A percentile compares a stretch with the other conserved stretches of the same genome.
phyloP scores from a whole-genome alignment of 768 basidiomycete species.

The Lactifluus volemus region DNA sequence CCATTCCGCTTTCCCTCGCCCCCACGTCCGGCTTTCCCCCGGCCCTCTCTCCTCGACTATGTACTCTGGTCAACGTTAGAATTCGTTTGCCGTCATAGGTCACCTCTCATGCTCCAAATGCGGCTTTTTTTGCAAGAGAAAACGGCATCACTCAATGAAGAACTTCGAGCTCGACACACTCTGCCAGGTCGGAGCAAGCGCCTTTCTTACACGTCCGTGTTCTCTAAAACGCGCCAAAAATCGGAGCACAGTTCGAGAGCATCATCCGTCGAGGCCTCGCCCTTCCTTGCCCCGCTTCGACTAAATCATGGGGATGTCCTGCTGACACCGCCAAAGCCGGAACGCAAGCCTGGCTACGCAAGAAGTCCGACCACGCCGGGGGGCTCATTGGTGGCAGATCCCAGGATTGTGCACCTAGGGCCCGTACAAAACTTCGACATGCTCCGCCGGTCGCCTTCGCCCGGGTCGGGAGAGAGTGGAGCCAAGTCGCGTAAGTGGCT shows the following conservation, averaged over 20 bases:
- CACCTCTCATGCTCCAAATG: constrained; percentile 56
- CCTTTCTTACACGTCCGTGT: constrained; percentile 37
- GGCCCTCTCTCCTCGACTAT: constrained; percentile 60
- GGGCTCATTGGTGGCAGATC: constrained; percentile 29
- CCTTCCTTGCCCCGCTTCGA: constrained; percentile 26
- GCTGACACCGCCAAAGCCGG: constrained; percentile 14
- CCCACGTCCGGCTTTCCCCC: constrained; percentile 22
- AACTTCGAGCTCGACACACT: constrained; percentile 32
- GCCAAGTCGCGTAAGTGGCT: constrained; percentile 3
- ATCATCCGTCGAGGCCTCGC: constrained; percentile 41
- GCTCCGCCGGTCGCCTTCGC: constrained; percentile 8
- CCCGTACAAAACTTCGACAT: constrained; percentile 33
- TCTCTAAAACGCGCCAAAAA: constrained; percentile 48
- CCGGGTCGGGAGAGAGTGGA: constrained; percentile 6
- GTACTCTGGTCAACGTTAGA: constrained; percentile 65
- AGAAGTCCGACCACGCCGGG: constrained; percentile 30
- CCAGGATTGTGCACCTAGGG: constrained; percentile 54
- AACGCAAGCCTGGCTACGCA: constrained; percentile 35
- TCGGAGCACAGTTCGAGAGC: constrained; percentile 28
- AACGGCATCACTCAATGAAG: constrained; percentile 43
- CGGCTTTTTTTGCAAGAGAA: constrained; percentile 60
- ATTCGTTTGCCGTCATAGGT: constrained; percentile 52
- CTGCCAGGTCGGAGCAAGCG: constrained; percentile 29
- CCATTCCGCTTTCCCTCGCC: constrained; percentile 24
- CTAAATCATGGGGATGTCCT: constrained; percentile 15